Evolutionary conservation across 805 yeast species (phyloP).

Genomic region (Komagataella kurtzmanii): DNA sequence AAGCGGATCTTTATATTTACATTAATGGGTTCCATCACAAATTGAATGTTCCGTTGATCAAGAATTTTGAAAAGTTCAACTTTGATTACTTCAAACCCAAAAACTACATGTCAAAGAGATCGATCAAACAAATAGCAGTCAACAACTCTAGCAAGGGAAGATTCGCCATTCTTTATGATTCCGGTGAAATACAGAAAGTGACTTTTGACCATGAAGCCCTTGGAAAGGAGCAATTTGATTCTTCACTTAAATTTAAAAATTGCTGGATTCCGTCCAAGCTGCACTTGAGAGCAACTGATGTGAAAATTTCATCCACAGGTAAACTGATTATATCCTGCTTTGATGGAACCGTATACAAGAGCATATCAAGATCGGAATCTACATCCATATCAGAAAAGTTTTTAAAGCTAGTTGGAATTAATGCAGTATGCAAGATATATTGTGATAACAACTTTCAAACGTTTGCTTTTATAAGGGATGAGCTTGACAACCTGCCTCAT

Average conservation of each 20-base stretch:
- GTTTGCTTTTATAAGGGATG: constrained; percentile 56
- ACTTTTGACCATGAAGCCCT: constrained; percentile 10
- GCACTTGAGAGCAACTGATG: constrained; percentile 47
- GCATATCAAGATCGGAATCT: constrained; percentile 19
- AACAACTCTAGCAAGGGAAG: constrained; percentile 23
- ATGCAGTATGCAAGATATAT: constrained; percentile 44
- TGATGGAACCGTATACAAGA: constrained; percentile 53
- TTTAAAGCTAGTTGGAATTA: constrained; percentile 35
- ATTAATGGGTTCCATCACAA: constrained; percentile 43
- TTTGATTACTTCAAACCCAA: constrained; percentile 45
- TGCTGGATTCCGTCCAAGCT: constrained; percentile 54
- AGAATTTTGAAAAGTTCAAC: constrained; percentile 23
- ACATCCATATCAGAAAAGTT: neutral
- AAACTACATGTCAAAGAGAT: constrained; percentile 13
- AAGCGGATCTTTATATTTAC: constrained; percentile 43
- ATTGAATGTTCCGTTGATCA: constrained; percentile 19
- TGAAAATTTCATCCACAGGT: constrained; percentile 58
- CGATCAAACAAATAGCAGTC: constrained; percentile 21
- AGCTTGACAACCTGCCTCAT: constrained; percentile 45
- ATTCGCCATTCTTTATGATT: constrained; percentile 34
- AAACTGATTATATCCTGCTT: constrained; percentile 52
- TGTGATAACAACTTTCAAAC: constrained; percentile 56
- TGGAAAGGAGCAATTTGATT: constrained; percentile 22
- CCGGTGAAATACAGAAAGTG: constrained; percentile 43
- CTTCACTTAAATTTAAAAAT: constrained; percentile 27